phyloP scores from a whole-genome alignment of 495 filamentous ascomycete genomes.

The Aspergillus homomorphus region DNA sequence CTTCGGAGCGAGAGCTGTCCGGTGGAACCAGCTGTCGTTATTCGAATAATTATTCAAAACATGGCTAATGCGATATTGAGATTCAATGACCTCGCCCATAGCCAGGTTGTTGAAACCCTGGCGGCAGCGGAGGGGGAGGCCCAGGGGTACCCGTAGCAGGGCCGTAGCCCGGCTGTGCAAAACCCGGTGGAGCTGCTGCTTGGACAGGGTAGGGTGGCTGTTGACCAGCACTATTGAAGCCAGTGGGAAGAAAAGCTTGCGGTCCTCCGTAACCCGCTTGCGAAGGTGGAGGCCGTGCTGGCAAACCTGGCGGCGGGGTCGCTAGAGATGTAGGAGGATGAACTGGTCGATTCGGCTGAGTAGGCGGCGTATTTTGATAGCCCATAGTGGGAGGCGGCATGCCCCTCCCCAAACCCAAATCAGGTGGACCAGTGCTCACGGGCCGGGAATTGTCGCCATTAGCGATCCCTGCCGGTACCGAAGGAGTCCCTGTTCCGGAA shows the following conservation, averaged over 20 bases:
- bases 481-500: slow-evolving; percentile 39
- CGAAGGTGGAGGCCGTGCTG: slow-evolving; percentile 74
- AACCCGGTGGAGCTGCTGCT: slow-evolving; percentile 53
- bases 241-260: slow-evolving; percentile 61
- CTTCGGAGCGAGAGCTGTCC: neutral
- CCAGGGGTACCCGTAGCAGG: slow-evolving; percentile 34
- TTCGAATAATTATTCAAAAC: neutral
- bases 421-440: slow-evolving; percentile 35
- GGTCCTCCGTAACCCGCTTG: slow-evolving; percentile 76
- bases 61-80: neutral
- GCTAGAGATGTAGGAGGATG: slow-evolving; percentile 46
- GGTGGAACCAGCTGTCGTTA: neutral
- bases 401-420: slow-evolving; percentile 35
- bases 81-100: slow-evolving; percentile 45
- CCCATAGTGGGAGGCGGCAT: slow-evolving; percentile 32
- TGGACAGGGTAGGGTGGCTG: slow-evolving; percentile 37
- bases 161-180: slow-evolving; percentile 53
- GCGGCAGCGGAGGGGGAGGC: slow-evolving; percentile 42
- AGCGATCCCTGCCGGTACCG: slow-evolving; percentile 53
- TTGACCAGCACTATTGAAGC: slow-evolving; percentile 47
- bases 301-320: slow-evolving; percentile 73
- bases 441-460: slow-evolving; percentile 47
- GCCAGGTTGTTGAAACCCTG: slow-evolving; percentile 49
- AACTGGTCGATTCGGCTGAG: slow-evolving; percentile 38
- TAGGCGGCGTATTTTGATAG: slow-evolving; percentile 40